Conservation (phyloP, 1,139 yeast species). For the Geotrichum reessii region DNA sequence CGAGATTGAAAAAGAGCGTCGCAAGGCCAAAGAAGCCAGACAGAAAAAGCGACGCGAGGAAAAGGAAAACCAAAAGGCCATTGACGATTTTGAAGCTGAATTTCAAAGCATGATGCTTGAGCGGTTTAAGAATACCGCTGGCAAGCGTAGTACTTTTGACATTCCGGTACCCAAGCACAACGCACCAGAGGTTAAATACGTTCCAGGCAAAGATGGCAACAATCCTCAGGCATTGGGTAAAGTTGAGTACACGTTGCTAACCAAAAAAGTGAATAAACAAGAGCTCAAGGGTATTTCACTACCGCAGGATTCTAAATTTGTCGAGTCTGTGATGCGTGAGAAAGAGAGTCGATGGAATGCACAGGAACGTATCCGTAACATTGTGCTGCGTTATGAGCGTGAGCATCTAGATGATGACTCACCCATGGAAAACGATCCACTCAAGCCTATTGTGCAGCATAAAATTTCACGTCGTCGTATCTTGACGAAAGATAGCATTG, state of each 20-base stretch:
- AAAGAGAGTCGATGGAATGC: constrained; percentile 25
- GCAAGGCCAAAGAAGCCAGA: constrained; percentile 18
- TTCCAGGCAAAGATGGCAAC: neutral
- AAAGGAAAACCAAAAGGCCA: constrained; percentile 27
- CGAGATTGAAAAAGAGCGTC: constrained; percentile 22
- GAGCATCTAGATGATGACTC: constrained; percentile 5
- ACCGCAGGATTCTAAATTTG: constrained; percentile 30
- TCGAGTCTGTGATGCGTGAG: constrained; percentile 25
- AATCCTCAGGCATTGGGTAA: constrained; percentile 12
- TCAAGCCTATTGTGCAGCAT: constrained; percentile 7
- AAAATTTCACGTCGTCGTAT: neutral
- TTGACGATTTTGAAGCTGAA: constrained; percentile 35
- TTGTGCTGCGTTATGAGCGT: constrained; percentile 28
- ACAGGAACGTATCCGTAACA: constrained; percentile 27
- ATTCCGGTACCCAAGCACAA: constrained; percentile 31
- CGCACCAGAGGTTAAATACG: constrained; percentile 4
- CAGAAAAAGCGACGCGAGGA: constrained; percentile 23
- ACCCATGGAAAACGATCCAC: constrained; percentile 5
- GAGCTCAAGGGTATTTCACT: constrained; percentile 24
- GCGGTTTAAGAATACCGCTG: constrained; percentile 25
- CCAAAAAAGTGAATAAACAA: constrained; percentile 26
- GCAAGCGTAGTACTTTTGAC: constrained; percentile 28
- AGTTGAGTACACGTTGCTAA: constrained; percentile 27
- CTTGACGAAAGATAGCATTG: neutral
- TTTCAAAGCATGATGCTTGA: constrained; percentile 35